phyloP scores from a whole-genome alignment of 1,284 basidiomycete species.

The Sporisorium sorghi region DNA sequence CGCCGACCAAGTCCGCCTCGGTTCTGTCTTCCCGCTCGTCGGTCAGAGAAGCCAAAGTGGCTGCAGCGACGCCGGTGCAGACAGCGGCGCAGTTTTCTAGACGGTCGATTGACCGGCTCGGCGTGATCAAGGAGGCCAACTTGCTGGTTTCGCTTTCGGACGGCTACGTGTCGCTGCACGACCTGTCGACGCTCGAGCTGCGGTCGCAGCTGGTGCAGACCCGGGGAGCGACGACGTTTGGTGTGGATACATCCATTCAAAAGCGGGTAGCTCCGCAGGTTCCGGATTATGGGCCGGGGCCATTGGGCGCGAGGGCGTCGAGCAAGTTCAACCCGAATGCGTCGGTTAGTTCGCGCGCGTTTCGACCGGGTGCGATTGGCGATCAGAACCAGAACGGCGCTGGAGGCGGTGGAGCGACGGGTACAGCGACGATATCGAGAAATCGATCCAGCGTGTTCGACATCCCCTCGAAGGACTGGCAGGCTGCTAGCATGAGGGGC shows the following conservation, averaged over 20 bases:
- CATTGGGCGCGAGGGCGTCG: conserved; percentile 37
- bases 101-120: conserved; percentile 85
- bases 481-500: conserved; percentile 51
- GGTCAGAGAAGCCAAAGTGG: not conserved
- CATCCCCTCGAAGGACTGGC: conserved; percentile 42
- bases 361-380: conserved; percentile 40
- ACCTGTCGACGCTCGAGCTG: conserved; percentile 77
- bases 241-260: conserved; percentile 76
- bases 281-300: conserved; percentile 48
- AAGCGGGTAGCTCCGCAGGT: conserved; percentile 30
- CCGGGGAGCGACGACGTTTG: conserved; percentile 83
- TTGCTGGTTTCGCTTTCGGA: conserved; percentile 85
- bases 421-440: conserved; percentile 17
- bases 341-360: conserved; percentile 29
- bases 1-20: conserved; percentile 26
- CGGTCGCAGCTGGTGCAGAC: conserved; percentile 73
- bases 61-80: conserved; percentile 30
- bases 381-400: conserved; percentile 25
- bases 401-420: conserved; percentile 3
- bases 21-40: conserved; percentile 27
- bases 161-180: conserved; percentile 72
- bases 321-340: conserved; percentile 21
- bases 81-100: conserved; percentile 72
- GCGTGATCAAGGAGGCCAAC: conserved; percentile 83
- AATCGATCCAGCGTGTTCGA: conserved; percentile 41